A percentile compares a stretch with the other conserved stretches of the same genome.
These are phyloP conservation scores for Kwoniella europaea DNA, from an alignment of 768 basidiomycete species.

Conservation along the genomic window DNA sequence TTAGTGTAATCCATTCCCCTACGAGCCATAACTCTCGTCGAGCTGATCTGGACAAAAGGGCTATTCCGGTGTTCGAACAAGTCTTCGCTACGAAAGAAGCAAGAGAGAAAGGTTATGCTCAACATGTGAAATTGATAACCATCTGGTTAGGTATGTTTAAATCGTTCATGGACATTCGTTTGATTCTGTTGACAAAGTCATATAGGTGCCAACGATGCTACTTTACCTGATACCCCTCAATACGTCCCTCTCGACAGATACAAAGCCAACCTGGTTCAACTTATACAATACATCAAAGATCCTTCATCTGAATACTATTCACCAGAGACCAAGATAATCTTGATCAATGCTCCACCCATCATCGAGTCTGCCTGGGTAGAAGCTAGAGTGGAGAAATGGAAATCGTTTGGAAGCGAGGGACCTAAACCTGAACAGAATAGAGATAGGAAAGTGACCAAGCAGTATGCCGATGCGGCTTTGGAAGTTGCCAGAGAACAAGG, in stretches of 20 bases:
- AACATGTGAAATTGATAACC: slow-evolving; percentile 72
- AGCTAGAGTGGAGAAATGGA: slow-evolving; percentile 66
- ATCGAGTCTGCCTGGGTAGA: slow-evolving; percentile 48
- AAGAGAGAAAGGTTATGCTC: slow-evolving; percentile 58
- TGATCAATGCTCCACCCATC: slow-evolving; percentile 85
- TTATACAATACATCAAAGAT: slow-evolving; percentile 69
- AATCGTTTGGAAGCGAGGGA: slow-evolving; percentile 63
- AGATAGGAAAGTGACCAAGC: slow-evolving; percentile 66
- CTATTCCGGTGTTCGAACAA: slow-evolving; percentile 76
- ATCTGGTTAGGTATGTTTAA: slow-evolving; percentile 75
- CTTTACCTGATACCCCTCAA: slow-evolving; percentile 68
- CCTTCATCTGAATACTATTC: slow-evolving; percentile 71
- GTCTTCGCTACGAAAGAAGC: slow-evolving; percentile 67
- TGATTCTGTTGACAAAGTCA: background rate
- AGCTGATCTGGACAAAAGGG: slow-evolving; percentile 58
- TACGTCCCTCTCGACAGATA: slow-evolving; percentile 75
- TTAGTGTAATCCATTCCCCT: slow-evolving; percentile 11
- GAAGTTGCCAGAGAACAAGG: slow-evolving; percentile 66
- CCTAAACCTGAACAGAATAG: slow-evolving; percentile 68
- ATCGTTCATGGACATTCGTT: background rate
- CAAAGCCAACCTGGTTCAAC: slow-evolving; percentile 67
- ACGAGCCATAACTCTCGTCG: background rate
- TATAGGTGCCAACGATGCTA: slow-evolving; percentile 74
- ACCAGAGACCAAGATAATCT: slow-evolving; percentile 72
- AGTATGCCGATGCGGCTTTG: slow-evolving; percentile 73